Base-by-base conservation (phyloP, 2,329 filamentous ascomycete species). In the Aspergillus ruber region DNA sequence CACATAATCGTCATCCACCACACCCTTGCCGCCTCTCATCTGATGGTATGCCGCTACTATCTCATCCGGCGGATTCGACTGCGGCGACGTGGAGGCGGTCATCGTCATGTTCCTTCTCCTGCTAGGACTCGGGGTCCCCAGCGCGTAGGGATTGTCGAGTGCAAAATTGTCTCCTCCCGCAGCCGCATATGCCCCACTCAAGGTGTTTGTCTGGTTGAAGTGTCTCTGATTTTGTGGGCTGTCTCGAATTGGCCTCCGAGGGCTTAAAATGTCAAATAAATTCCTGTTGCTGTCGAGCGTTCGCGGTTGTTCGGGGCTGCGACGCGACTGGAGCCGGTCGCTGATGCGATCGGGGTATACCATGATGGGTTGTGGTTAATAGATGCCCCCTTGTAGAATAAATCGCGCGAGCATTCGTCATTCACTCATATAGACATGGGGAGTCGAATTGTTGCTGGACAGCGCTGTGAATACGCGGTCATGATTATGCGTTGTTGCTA, bases 111-210 rank as follows among this genome's bases (percentile, higher is more conserved):
- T 33, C 18, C 47, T 49, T 44, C 56, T 56, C 42, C 50, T 58
- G 25, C 51, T 61, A 33, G 66, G 62, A 54, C 67, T 70, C 38
- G 64, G 59, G 40, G 58, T 63, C 13, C 48, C 53, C 25, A 36
- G 44, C 20, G 48, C 56, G 36, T 55, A 53, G 7, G 50, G 33
- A 40, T 43, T 42, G 9, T 46, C 33, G 9, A 50, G 33, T 9
- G 41, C 45, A 20, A 54, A 44, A 44, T 46, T 12, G 5, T 20
- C 36, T 18, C 18, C 36, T 20, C 18, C 36, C 9, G 62, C 58
- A 21, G 61, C 61, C 47, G 68, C 62, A 53, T 69, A 73, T 15
- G 70, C 67, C 45, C 65, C 65, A 44, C 65, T 65, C 45, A 73
- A 51, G 7, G 67, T 70, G 25, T 63, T 63, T 12, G 69, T 67